Evolutionary conservation across 441 rosid species (phyloP).

Genomic region (Erodium moschatum): DNA sequence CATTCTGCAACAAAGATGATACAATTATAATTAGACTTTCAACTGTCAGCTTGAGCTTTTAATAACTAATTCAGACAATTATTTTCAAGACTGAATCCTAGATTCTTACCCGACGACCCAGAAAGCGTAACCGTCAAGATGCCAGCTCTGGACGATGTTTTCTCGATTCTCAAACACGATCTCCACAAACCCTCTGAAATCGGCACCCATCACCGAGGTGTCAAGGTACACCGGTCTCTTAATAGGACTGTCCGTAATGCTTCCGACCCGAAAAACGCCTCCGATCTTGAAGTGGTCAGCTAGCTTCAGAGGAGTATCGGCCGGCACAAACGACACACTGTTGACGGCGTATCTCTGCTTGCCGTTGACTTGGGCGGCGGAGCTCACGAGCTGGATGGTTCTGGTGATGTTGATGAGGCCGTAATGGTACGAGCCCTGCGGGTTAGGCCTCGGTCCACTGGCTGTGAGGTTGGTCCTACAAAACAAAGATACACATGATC

Average conservation of each 20-base stretch:
- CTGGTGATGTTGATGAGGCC: conserved; percentile 42
- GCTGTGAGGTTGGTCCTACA: conserved; percentile 60
- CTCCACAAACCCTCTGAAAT: conserved; percentile 43
- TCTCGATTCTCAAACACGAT: conserved; percentile 54
- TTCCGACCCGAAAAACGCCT: conserved; percentile 48
- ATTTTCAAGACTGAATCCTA: too few species aligned
- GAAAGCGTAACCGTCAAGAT: conserved; percentile 53
- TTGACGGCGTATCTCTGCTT: conserved; percentile 61
- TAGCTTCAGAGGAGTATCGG: conserved; percentile 56
- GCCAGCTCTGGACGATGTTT: conserved; percentile 53
- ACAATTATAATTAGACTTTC: too few species aligned
- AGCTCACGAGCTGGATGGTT: conserved; percentile 45
- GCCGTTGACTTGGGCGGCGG: conserved; percentile 34
- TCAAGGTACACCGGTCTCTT: conserved; percentile 31
- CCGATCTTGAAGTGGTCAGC: conserved; percentile 54
- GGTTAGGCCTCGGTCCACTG: conserved; percentile 66
- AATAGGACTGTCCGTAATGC: conserved; percentile 41
- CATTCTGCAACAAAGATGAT: conserved; percentile 33
- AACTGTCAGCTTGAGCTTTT: too few species aligned
- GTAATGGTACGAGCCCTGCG: conserved; percentile 69
- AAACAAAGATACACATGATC: too few species aligned
- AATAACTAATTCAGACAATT: too few species aligned
- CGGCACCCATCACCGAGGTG: conserved; percentile 59
- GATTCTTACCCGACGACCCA: conserved; percentile 66
- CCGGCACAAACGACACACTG: conserved; percentile 41